These are phyloP conservation scores for Hypoxylon rickii DNA, from an alignment of 495 filamentous ascomycete species.

Conservation along the genomic window DNA sequence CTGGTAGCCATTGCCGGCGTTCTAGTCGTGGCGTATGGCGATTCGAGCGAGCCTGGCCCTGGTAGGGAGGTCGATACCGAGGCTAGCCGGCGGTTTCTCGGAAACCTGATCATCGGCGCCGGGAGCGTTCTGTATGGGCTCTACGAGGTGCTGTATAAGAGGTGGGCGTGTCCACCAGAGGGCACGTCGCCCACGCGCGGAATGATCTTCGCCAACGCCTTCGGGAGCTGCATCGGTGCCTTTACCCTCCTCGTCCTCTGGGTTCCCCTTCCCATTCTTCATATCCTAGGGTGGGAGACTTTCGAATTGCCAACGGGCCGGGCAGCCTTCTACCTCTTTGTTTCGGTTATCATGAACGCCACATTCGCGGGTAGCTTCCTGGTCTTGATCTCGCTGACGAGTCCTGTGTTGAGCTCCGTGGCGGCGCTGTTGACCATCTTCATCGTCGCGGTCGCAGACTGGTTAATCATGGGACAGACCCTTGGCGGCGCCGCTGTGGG, in stretches of 20 bases:
- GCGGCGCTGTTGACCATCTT: conserved; percentile 95
- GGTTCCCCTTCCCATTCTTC: conserved; percentile 87
- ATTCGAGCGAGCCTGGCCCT: conserved; percentile 46
- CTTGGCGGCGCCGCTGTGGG: conserved; percentile 73
- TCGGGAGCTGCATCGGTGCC: conserved; percentile 80
- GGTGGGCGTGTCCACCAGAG: conserved; percentile 87
- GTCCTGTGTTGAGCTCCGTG: conserved; percentile 87
- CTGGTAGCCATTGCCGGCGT: conserved; percentile 85
- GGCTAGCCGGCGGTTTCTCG: conserved; percentile 65
- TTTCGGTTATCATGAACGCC: conserved; percentile 84
- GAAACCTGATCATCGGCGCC: conserved; percentile 91
- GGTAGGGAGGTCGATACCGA: conserved; percentile 49
- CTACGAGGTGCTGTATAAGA: conserved; percentile 97
- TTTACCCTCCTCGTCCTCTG: conserved; percentile 88
- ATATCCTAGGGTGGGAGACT: conserved; percentile 73
- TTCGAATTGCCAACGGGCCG: conserved; percentile 81
- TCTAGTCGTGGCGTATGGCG: conserved; percentile 90
- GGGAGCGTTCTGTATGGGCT: conserved; percentile 94
- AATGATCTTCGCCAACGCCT: conserved; percentile 90
- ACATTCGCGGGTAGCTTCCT: conserved; percentile 92
- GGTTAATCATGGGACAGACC: conserved; percentile 75
- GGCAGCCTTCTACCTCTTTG: conserved; percentile 75
- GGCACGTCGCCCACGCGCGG: conserved; percentile 77
- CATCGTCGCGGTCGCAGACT: conserved; percentile 89
- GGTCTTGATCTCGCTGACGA: conserved; percentile 87